A percentile compares a stretch with the other conserved stretches of the same genome.
These are phyloP conservation scores for Rhizophora apiculata DNA, from an alignment of 345 rosid species.

Conservation along the genomic window DNA sequence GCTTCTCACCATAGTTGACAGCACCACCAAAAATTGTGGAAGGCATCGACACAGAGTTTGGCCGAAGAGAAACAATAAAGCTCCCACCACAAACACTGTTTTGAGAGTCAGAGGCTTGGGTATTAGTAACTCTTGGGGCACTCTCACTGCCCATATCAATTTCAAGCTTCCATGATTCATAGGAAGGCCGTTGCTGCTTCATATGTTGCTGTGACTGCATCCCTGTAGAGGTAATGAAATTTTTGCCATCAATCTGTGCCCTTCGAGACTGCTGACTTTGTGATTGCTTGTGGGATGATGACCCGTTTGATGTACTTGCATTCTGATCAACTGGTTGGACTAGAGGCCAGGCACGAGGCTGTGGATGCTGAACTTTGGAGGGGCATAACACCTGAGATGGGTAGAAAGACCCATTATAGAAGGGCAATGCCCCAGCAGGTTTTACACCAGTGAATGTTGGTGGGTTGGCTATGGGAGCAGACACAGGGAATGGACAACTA, in stretches of 20 bases:
- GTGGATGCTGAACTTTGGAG: slow-evolving; percentile 45
- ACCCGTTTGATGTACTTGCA: slow-evolving; percentile 37
- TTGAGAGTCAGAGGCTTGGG: slow-evolving; percentile 23
- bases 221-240: slow-evolving; percentile 23
- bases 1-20: slow-evolving; percentile 28
- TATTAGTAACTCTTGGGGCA: slow-evolving; percentile 13
- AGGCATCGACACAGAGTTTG: slow-evolving; percentile 41
- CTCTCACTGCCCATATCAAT: slow-evolving; percentile 33
- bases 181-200: slow-evolving; percentile 17
- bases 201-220: slow-evolving; percentile 34
- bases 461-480: slow-evolving; percentile 31
- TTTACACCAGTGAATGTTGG: slow-evolving; percentile 37
- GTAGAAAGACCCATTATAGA: slow-evolving; percentile 46
- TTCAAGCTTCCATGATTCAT: slow-evolving; percentile 40
- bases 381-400: slow-evolving; percentile 51
- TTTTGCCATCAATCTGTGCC: slow-evolving; percentile 22
- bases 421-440: slow-evolving; percentile 28
- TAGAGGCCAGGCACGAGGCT: slow-evolving; percentile 15
- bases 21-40: slow-evolving; percentile 20
- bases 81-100: slow-evolving; percentile 39
- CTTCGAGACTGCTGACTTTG: slow-evolving; percentile 26
- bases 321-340: slow-evolving; percentile 30
- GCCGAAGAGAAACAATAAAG: slow-evolving; percentile 33
- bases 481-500: slow-evolving; percentile 40
- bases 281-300: slow-evolving; percentile 46